Conservation (phyloP, 306 rosid genomes). For the Vigna mungo region DNA sequence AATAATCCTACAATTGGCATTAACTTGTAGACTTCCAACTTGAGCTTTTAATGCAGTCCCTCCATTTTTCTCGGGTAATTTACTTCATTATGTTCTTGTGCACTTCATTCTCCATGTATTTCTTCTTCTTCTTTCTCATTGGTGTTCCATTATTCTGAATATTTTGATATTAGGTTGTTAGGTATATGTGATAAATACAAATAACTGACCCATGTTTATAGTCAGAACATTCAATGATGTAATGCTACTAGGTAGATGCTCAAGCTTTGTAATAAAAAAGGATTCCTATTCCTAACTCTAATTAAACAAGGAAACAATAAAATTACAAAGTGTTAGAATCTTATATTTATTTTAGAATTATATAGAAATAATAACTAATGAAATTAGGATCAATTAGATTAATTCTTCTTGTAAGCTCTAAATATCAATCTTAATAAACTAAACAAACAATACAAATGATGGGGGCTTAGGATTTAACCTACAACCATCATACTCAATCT, state of each 20-base stretch:
- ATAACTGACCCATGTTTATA: conserved; percentile 15
- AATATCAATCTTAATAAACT: too few relatives aligned
- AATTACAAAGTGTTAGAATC: not conserved
- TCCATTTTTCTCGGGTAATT: conserved; percentile 90
- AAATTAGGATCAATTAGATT: too few relatives aligned
- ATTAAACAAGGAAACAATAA: not conserved
- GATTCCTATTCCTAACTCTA: conserved; percentile 19
- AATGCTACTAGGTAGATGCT: conserved; percentile 15
- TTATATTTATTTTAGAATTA: too few relatives aligned
- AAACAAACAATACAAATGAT: too few relatives aligned
- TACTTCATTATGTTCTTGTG: not conserved
- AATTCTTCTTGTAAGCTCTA: too few relatives aligned
- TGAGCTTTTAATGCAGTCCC: conserved; percentile 96
- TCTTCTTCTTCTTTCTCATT: too few relatives aligned
- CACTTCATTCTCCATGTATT: too few relatives aligned
- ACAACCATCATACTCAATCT: too few relatives aligned
- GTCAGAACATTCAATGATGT: not conserved
- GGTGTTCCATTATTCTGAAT: conserved; percentile 8
- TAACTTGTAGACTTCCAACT: conserved; percentile 88
- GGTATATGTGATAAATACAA: conserved; percentile 16
- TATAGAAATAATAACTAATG: too few relatives aligned
- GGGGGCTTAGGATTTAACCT: too few relatives aligned
- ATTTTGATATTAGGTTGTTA: conserved; percentile 31
- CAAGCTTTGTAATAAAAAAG: not conserved
- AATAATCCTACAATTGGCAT: conserved; percentile 46